Base-by-base conservation (phyloP, 306 rosid species). In the Styphnolobium japonicum region DNA sequence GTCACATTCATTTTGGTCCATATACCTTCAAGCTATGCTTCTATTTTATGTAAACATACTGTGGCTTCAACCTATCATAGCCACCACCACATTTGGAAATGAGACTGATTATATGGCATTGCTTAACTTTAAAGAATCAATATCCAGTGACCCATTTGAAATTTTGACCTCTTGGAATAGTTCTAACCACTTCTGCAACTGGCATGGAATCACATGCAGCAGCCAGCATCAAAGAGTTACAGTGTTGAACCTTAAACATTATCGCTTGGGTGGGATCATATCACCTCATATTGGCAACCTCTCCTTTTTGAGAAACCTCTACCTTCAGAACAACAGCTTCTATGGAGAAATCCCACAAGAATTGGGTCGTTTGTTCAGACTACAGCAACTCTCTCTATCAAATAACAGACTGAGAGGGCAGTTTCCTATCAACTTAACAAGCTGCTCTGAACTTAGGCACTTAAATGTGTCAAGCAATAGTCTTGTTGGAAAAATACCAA, bases 81-180 rank as follows among this genome's bases (percentile, higher is more conserved):
- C 21, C 5, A 1, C 37, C 40, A 4, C 67, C 5, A 15, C 53
- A 45, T 1, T 23, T 23, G 53, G 73, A 57, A 81, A 68, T 7
- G 81, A 81, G 15, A 45, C 46, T 0, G 73, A 68, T 69, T 48
- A 1, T 1, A 33, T 76, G n/a, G 82, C 82, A 4, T 60, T 83
- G 58, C 78, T 84, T 23, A 73, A 58, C 6, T 7, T 73, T 25
- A 79, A 73, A 39, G 67, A 77, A 64, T 29, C 61, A 2, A 58
- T 81, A 9, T 2, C 36, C 3, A 33, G 1, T 18, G 77, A 85
- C 23, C 85, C 77, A 1, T n/a, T 22, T 0, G 56, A 22, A n/a
- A 18, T 27, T 0, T 18, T 84, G 21, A 68, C 36, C 52, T 76
- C 80, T n/a, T 84, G 80, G 64, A 80, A 84, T 16, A 68, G 18